A percentile compares a stretch with the other conserved stretches of the same genome.
Conservation (phyloP, 2,329 filamentous ascomycete genomes). For the Ampelomyces quisqualis region DNA sequence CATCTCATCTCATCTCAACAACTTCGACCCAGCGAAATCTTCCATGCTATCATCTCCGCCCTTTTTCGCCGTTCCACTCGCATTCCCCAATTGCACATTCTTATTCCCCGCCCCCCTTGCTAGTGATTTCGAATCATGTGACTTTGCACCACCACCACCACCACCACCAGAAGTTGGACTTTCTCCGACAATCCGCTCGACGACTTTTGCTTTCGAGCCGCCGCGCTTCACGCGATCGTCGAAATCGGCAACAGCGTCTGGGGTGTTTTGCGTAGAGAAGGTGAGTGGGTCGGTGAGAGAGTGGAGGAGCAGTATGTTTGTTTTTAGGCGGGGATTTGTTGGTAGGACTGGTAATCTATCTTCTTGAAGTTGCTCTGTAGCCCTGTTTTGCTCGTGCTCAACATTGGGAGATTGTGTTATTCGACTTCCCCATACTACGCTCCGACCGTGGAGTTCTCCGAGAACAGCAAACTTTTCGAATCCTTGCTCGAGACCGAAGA, state of each 20-base stretch:
- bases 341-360: conserved; percentile 49
- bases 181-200: conserved; percentile 67
- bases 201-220: conserved; percentile 78
- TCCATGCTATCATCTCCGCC: conserved; percentile 35
- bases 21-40: conserved; percentile 35
- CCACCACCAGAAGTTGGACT: no score
- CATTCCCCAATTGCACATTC: no score
- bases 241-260: conserved; percentile 87
- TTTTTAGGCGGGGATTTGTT: conserved; percentile 66
- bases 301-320: conserved; percentile 74
- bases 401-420: conserved; percentile 34
- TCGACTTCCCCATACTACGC: conserved; percentile 80
- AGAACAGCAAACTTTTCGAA: conserved; percentile 89
- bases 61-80: conserved; percentile 18
- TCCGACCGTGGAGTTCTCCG: conserved; percentile 74
- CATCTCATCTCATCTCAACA: conserved; percentile 20
- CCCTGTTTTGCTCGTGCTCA: background rate
- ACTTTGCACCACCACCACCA: no score
- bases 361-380: no score
- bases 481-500: conserved; percentile 87
- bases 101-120: conserved; percentile 19
- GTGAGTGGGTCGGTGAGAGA: conserved; percentile 77
- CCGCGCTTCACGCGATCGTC: conserved; percentile 86
- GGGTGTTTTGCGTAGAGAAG: conserved; percentile 76
- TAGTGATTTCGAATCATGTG: conserved; percentile 37